Percentiles rank a stretch among this genome's conserved stretches.
Conservation (phyloP, 169 alveolate genomes). For the Plasmodium reichenowi region DNA sequence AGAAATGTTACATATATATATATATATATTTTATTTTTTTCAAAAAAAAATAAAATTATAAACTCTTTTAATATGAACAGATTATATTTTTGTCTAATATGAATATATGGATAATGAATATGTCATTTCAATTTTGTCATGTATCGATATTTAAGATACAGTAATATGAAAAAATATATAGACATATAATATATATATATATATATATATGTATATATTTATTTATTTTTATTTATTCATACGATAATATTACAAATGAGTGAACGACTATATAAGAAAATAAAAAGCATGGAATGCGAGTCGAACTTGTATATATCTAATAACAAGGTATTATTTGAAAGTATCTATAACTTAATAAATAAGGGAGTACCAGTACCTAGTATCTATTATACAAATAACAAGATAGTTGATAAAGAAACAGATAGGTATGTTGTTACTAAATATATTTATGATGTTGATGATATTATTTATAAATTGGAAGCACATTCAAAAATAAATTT, state of each 20-base stretch:
- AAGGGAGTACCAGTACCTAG: slow-evolving; percentile 75
- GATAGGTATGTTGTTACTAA: slow-evolving; percentile 66
- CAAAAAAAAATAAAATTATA: no score
- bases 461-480: slow-evolving; percentile 70
- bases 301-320: slow-evolving; percentile 64
- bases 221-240: background rate
- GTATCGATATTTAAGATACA: no score
- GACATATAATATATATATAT: background rate
- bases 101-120: no score
- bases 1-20: no score
- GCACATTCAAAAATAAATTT: slow-evolving; percentile 69
- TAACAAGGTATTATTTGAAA: slow-evolving; percentile 59
- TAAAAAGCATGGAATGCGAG: slow-evolving; percentile 53
- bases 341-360: slow-evolving; percentile 38
- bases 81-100: no score
- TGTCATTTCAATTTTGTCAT: no score
- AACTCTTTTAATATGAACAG: no score
- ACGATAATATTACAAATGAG: slow-evolving; percentile 8
- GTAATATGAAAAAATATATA: no score
- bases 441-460: slow-evolving; percentile 70
- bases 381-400: slow-evolving; percentile 44
- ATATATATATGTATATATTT: background rate
- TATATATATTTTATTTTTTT: no score
- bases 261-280: slow-evolving; percentile 47
- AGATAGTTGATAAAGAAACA: slow-evolving; percentile 68